Percentiles rank a stretch among this genome's conserved stretches.
phyloP scores from a whole-genome alignment of 2,329 filamentous ascomycete species.

The Emmonsia crescens region DNA sequence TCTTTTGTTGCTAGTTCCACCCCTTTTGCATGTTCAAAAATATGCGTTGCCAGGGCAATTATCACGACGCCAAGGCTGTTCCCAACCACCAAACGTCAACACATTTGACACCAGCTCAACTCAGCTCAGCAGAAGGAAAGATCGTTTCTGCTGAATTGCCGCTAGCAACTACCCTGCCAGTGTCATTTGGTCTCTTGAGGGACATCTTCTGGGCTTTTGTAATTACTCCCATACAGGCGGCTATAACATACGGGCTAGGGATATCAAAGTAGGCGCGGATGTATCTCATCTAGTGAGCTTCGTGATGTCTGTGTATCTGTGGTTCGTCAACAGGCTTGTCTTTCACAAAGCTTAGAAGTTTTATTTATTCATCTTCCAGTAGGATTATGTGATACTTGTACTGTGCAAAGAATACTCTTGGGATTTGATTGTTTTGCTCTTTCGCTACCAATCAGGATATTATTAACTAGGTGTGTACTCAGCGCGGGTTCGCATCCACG shows the following conservation, averaged over 20 bases:
- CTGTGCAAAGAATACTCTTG: not conserved
- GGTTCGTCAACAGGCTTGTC: too few relatives aligned
- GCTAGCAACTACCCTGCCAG: too few relatives aligned
- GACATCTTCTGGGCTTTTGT: too few relatives aligned
- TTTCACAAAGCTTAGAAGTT: too few relatives aligned
- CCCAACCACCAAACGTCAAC: not conserved
- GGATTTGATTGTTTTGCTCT: not conserved
- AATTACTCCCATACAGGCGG: too few relatives aligned
- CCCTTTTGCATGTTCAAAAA: not conserved
- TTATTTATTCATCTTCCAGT: too few relatives aligned
- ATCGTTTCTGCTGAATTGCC: not conserved
- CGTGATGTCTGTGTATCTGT: too few relatives aligned
- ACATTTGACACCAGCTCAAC: not conserved
- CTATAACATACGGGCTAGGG: too few relatives aligned
- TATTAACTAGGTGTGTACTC: not conserved
- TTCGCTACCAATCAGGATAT: not conserved
- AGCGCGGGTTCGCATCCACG: slow-evolving; percentile 6
- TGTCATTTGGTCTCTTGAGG: too few relatives aligned
- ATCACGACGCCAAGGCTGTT: not conserved
- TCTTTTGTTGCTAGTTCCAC: not conserved
- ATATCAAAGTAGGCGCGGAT: too few relatives aligned
- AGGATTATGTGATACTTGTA: not conserved
- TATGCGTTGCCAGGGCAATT: not conserved
- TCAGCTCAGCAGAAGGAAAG: not conserved
- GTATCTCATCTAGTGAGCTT: too few relatives aligned